Evolutionary conservation across 352 stramenopile genomes (phyloP), one percentile per base, ranked within the genome.

Genomic region (Pythium dissimile): DNA sequence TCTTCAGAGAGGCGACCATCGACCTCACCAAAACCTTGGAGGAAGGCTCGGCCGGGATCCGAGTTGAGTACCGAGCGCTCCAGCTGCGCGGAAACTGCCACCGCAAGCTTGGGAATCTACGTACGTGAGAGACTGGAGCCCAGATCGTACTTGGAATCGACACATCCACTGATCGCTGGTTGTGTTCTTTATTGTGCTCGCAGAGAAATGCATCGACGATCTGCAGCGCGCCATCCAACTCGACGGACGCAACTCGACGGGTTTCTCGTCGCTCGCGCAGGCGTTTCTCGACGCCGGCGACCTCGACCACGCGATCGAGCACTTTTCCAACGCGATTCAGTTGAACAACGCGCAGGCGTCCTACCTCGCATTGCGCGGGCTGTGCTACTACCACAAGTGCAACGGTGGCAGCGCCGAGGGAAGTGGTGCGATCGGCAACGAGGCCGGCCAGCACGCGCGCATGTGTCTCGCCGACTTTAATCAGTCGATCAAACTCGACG

Each of bases 11-110:
- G 54, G 83, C 83, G 2, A 81, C 86, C 38, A 57, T 88, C 41
- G 84, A 92, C 48, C 86, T 92, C 42, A 80, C 77, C 3, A 80
- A 77, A 41, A 74, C 81, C 9, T 74, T 93, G n/a, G 84, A 93
- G 18, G 80, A 91, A 26, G 75, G 70, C 44, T 80, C 75, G 2
- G 68, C 56, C 12, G 80, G 77, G 12, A 67, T 75, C 35, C 76
- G 83, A 2, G 63, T 84, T 12, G 80, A 91, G 62, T 91, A 84
- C 54, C 76, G 81, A 1, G 83, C 79, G 5, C 62, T 93, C 0
- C 79, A 91, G 48, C 73, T 69, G 8, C 80, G 83, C 38, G 80
- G 77, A 9, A 86, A 80, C 21, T 93, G 83, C 59, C 84, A 77
- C 32, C 69, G 80, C 3, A 69, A 70, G 28, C 66, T 93, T 3